Conservation (phyloP, 2,329 filamentous ascomycete species). For the Chaetomiaceae sp. region DNA sequence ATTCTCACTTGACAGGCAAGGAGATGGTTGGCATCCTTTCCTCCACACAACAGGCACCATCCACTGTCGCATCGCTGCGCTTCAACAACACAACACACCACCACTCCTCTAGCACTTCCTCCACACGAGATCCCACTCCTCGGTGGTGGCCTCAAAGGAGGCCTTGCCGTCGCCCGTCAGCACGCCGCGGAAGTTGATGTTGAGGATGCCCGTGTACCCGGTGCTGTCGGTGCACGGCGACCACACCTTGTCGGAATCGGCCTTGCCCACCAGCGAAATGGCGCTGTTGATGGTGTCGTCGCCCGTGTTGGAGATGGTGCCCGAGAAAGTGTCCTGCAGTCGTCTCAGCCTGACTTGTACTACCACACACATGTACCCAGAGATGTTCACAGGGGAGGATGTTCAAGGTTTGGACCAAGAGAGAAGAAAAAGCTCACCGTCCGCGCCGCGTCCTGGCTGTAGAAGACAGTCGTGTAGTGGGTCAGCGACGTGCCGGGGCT, state of each 20-base stretch:
- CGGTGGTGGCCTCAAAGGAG: constrained; percentile 33
- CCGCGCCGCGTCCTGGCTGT: constrained; percentile 33
- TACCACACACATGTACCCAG: too few species aligned
- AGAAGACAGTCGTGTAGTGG: constrained; percentile 35
- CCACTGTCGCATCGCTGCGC: too few species aligned
- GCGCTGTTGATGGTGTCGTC: constrained; percentile 27
- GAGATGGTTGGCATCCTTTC: background rate
- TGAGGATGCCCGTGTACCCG: constrained; percentile 35
- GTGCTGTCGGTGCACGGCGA: constrained; percentile 32
- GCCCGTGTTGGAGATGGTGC: constrained; percentile 27
- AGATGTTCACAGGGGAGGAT: too few species aligned
- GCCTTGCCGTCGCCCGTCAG: constrained; percentile 31
- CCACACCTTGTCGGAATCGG: constrained; percentile 30
- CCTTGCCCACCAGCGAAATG: constrained; percentile 29
- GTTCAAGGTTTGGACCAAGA: too few species aligned
- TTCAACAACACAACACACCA: background rate
- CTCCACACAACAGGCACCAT: too few species aligned
- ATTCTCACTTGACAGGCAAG: background rate
- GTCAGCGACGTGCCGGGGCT: constrained; percentile 31
- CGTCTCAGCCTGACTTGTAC: too few species aligned
- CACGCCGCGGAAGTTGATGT: constrained; percentile 39
- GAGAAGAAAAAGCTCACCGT: constrained; percentile 33
- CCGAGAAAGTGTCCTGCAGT: constrained; percentile 29
- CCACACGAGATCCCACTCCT: constrained; percentile 36
- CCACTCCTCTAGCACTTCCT: constrained; percentile 29